Percentiles rank a stretch among this genome's conserved stretches.
Evolutionary conservation across 495 filamentous ascomycete genomes (phyloP).

Genomic region (Aspergillus baeticus): DNA sequence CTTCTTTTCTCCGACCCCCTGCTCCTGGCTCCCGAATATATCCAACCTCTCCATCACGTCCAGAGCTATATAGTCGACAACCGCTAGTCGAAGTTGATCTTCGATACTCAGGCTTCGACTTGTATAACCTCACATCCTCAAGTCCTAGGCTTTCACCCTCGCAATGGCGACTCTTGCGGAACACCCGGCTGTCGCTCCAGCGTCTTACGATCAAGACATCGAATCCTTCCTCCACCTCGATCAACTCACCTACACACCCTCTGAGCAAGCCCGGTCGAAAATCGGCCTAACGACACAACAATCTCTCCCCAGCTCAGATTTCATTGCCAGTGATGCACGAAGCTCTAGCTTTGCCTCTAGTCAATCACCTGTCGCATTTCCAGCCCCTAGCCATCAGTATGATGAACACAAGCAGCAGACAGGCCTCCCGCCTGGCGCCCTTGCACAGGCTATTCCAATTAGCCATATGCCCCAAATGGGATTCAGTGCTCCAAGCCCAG

Average conservation of each 20-base stretch:
- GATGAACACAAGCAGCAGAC: conserved; percentile 90
- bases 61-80: too few relatives aligned
- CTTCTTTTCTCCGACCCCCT: not conserved
- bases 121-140: not conserved
- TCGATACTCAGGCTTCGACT: not conserved
- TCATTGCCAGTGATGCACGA: conserved; percentile 34
- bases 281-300: conserved; percentile 36
- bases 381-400: conserved; percentile 89
- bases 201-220: conserved; percentile 48
- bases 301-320: conserved; percentile 39
- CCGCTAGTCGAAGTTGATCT: not conserved
- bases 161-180: conserved; percentile 45
- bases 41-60: not conserved
- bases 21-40: not conserved
- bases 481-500: conserved; percentile 47
- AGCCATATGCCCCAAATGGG: conserved; percentile 56
- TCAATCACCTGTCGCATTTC: conserved; percentile 57
- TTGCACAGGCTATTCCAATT: conserved; percentile 67
- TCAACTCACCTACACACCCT: conserved; percentile 43
- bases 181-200: conserved; percentile 33
- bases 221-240: conserved; percentile 52
- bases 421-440: conserved; percentile 74
- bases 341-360: conserved; percentile 40
- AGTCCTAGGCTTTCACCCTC: not conserved
- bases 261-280: conserved; percentile 41